Evolutionary conservation across 192 early-diverging fungal species (phyloP).

Genomic region (Entomortierella chlamydospora): DNA sequence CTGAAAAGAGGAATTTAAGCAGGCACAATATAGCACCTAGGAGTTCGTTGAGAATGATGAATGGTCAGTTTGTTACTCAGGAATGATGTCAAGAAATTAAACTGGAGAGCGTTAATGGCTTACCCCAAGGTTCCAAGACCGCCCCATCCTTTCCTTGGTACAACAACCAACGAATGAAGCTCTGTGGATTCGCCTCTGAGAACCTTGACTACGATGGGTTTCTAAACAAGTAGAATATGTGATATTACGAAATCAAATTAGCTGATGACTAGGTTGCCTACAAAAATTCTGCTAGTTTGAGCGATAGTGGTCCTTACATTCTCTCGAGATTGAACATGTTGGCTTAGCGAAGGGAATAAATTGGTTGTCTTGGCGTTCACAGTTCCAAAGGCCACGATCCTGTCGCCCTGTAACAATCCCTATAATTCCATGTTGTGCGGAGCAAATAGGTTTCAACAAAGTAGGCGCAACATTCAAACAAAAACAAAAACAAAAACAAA

Average conservation of each 20-base stretch:
- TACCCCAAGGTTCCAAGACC: constrained; percentile 65
- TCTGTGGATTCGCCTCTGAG: constrained; percentile 39
- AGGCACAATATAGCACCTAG: constrained; percentile 50
- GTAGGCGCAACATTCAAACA: neutral
- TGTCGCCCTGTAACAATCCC: constrained; percentile 60
- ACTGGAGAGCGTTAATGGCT: neutral
- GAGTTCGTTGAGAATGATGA: neutral
- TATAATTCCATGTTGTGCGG: constrained; percentile 14
- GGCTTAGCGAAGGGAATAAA: constrained; percentile 54
- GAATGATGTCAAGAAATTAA: no score
- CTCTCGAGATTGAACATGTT: constrained; percentile 47
- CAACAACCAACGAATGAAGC: constrained; percentile 38
- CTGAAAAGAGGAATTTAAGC: neutral
- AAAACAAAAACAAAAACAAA: neutral
- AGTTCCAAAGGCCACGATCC: constrained; percentile 59
- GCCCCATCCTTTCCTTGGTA: constrained; percentile 64
- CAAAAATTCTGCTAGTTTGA: neutral
- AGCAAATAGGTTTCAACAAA: neutral
- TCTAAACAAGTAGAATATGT: no score
- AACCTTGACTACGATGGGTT: constrained; percentile 55
- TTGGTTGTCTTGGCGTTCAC: constrained; percentile 49
- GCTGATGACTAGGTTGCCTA: neutral
- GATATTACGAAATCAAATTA: neutral
- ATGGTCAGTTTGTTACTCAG: neutral
- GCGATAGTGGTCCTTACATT: constrained; percentile 34